Evolutionary conservation across 2,329 filamentous ascomycete species (phyloP).

Genomic region (Aaosphaeria arxii): DNA sequence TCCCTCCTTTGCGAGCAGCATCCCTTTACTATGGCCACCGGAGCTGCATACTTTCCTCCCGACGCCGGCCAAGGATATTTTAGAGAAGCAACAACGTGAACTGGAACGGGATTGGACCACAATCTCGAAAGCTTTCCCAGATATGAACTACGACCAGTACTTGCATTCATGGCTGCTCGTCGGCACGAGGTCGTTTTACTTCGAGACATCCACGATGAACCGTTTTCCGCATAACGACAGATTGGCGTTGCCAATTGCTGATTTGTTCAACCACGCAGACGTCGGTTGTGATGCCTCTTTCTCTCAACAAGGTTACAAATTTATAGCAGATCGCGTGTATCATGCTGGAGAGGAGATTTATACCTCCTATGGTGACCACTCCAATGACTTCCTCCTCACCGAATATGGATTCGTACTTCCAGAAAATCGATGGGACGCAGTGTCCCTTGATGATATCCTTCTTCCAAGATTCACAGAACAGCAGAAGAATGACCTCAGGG

Average conservation of each 20-base stretch:
- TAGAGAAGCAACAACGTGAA: constrained; percentile 52
- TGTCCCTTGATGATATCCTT: constrained; percentile 42
- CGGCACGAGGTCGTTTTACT: constrained; percentile 61
- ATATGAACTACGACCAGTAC: constrained; percentile 36
- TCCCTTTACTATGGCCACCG: not conserved
- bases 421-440: constrained; percentile 37
- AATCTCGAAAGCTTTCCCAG: constrained; percentile 44
- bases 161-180: constrained; percentile 55
- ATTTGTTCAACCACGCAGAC: constrained; percentile 64
- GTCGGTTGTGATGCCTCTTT: constrained; percentile 53
- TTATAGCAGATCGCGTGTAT: constrained; percentile 54
- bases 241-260: constrained; percentile 68
- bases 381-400: constrained; percentile 68
- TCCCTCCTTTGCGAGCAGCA: not conserved
- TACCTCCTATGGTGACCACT: constrained; percentile 68
- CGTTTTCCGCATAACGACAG: constrained; percentile 52
- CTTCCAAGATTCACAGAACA: constrained; percentile 32
- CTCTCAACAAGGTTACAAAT: constrained; percentile 51
- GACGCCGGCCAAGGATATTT: not conserved
- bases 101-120: constrained; percentile 49
- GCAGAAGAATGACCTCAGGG: constrained; percentile 37
- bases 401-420: constrained; percentile 58
- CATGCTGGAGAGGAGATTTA: constrained; percentile 62
- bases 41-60: not conserved
- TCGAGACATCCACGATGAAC: constrained; percentile 41